Evolutionary conservation across 805 yeast species (phyloP).

Genomic region (Kodamaea fukazawae): DNA sequence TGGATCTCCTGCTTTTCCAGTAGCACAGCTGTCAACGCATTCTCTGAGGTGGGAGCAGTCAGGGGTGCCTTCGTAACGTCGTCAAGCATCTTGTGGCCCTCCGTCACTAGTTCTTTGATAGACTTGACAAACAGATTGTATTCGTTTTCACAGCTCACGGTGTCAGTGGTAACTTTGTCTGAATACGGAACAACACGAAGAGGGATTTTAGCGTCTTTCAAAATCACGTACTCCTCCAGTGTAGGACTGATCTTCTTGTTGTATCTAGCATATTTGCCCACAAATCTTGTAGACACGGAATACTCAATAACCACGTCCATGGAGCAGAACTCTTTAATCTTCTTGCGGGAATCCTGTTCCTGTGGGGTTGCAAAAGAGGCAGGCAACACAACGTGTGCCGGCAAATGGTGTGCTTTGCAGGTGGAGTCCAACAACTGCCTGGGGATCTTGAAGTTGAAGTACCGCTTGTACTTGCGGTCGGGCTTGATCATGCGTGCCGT

Average conservation of each 20-base stretch:
- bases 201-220: constrained; percentile 26
- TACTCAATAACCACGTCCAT: constrained; percentile 28
- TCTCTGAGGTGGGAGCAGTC: too few relatives aligned
- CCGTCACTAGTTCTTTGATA: constrained; percentile 1
- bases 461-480: constrained; percentile 30
- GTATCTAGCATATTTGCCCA: constrained; percentile 36
- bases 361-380: constrained; percentile 32
- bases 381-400: constrained; percentile 32
- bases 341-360: not conserved
- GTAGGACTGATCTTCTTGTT: constrained; percentile 28
- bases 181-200: constrained; percentile 23
- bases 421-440: constrained; percentile 35
- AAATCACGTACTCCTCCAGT: constrained; percentile 41
- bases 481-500: constrained; percentile 16
- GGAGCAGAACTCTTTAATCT: constrained; percentile 28
- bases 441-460: constrained; percentile 43
- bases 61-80: too few relatives aligned
- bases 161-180: not conserved
- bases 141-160: not conserved
- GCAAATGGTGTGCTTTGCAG: constrained; percentile 22
- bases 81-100: not conserved
- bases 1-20: too few relatives aligned
- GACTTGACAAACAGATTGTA: not conserved
- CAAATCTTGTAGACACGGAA: constrained; percentile 35
- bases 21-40: too few relatives aligned